A percentile compares a stretch with the other conserved stretches of the same genome.
phyloP scores from a whole-genome alignment of 495 filamentous ascomycete genomes.

The Cenococcum geophilum region DNA sequence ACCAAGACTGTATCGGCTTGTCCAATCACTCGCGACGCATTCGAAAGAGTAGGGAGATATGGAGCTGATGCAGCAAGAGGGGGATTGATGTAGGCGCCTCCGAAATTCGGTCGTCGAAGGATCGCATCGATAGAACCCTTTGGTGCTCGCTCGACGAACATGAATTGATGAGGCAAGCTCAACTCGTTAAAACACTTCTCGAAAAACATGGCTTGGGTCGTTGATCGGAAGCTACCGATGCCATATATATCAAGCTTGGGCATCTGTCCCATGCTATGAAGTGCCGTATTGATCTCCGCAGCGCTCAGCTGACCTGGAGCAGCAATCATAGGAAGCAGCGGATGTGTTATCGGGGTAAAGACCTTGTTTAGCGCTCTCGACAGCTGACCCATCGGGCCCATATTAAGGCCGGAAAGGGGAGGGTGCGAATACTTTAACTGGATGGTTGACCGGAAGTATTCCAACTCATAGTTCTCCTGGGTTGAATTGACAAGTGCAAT shows the following conservation, averaged over 20 bases:
- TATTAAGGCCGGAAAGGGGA: constrained; percentile 75
- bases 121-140: constrained; percentile 60
- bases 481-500: constrained; percentile 70
- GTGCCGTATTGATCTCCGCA: constrained; percentile 72
- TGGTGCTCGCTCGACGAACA: constrained; percentile 62
- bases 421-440: constrained; percentile 58
- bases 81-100: constrained; percentile 72
- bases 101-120: constrained; percentile 63
- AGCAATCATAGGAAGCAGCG: constrained; percentile 73
- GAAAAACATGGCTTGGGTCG: constrained; percentile 73
- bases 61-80: constrained; percentile 49
- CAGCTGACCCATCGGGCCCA: constrained; percentile 76
- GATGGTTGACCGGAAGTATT: constrained; percentile 78
- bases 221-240: constrained; percentile 64
- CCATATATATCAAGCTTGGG: constrained; percentile 75
- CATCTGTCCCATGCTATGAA: constrained; percentile 71
- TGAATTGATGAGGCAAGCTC: constrained; percentile 72
- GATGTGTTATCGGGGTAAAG: constrained; percentile 82
- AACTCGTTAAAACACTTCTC: constrained; percentile 86
- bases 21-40: constrained; percentile 67
- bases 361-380: constrained; percentile 74
- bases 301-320: constrained; percentile 78
- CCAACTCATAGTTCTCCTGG: constrained; percentile 79
- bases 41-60: constrained; percentile 59
- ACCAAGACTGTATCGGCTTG: constrained; percentile 74